These are phyloP conservation scores for Botrytis fragariae DNA, from an alignment of 2,329 filamentous ascomycete genomes.

Conservation along the genomic window DNA sequence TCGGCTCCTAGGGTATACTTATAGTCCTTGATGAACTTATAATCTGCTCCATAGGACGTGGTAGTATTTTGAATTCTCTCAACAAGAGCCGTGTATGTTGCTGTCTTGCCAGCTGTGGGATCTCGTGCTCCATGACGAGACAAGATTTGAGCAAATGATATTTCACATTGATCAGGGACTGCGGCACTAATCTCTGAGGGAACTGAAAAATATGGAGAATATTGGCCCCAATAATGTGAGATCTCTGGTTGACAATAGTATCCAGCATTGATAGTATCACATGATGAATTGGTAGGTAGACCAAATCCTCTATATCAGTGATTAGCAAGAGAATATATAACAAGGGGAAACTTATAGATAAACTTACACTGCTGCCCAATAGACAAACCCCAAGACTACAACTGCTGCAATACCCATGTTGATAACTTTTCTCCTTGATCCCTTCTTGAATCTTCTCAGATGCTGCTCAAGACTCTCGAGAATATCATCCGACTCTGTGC, in stretches of 20 bases:
- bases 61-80: slow-evolving; percentile 59
- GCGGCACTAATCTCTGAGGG: slow-evolving; percentile 61
- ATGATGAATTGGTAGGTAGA: slow-evolving; percentile 26
- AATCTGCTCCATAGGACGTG: slow-evolving; percentile 58
- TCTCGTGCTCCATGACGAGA: slow-evolving; percentile 83
- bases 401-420: slow-evolving; percentile 25
- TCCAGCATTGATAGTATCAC: slow-evolving; percentile 35
- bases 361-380: slow-evolving; percentile 31
- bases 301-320: slow-evolving; percentile 22
- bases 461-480: slow-evolving; percentile 26
- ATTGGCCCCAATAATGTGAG: slow-evolving; percentile 69
- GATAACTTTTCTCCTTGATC: slow-evolving; percentile 24
- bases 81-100: slow-evolving; percentile 62
- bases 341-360: neutral
- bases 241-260: slow-evolving; percentile 38
- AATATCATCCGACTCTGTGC: slow-evolving; percentile 20
- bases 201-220: slow-evolving; percentile 79
- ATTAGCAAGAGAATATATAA: slow-evolving; percentile 17
- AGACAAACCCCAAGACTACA: slow-evolving; percentile 29
- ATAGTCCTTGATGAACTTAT: slow-evolving; percentile 70
- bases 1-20: slow-evolving; percentile 69
- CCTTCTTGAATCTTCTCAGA: slow-evolving; percentile 25
- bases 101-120: slow-evolving; percentile 68
- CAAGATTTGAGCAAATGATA: slow-evolving; percentile 78
- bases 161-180: slow-evolving; percentile 63